phyloP scores from a whole-genome alignment of 345 rosid genomes.

The Linum lewisii region DNA sequence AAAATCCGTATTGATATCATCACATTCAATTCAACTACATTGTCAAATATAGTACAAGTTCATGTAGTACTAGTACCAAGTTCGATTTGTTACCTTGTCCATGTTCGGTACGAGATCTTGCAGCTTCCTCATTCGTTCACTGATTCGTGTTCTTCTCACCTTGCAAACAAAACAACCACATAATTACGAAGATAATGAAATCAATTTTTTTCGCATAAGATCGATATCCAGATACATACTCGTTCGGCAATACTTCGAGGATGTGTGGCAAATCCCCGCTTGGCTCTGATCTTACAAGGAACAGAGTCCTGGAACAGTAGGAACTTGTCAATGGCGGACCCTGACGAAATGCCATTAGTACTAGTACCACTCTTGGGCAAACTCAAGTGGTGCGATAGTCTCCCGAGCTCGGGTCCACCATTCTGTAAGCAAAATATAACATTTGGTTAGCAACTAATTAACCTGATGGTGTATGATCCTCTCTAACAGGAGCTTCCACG shows the following conservation, averaged over 20 bases:
- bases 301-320: slow-evolving; percentile 75
- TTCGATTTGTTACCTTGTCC: slow-evolving; percentile 99
- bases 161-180: slow-evolving; percentile 16
- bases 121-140: slow-evolving; percentile 91
- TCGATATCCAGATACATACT: too few relatives aligned
- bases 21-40: not conserved
- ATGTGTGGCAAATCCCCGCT: slow-evolving; percentile 99
- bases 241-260: slow-evolving; percentile 98
- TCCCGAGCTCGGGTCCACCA: slow-evolving; percentile 28
- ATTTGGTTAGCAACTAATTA: not conserved
- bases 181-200: not conserved
- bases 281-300: slow-evolving; percentile 91
- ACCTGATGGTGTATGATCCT: too few relatives aligned
- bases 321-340: slow-evolving; percentile 53
- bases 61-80: not conserved
- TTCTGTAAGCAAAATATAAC: slow-evolving; percentile 20
- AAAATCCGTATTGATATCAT: too few relatives aligned
- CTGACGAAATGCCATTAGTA: slow-evolving; percentile 18
- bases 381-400: slow-evolving; percentile 42
- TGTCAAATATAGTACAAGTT: not conserved
- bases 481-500: too few relatives aligned
- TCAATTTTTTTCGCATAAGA: not conserved
- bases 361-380: slow-evolving; percentile 27
- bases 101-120: slow-evolving; percentile 95
- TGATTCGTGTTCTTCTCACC: slow-evolving; percentile 94